Evolutionary conservation across 2,329 filamentous ascomycete species (phyloP), one percentile per base, ranked within the genome.

Genomic region (Arachnopeziza araneosa): DNA sequence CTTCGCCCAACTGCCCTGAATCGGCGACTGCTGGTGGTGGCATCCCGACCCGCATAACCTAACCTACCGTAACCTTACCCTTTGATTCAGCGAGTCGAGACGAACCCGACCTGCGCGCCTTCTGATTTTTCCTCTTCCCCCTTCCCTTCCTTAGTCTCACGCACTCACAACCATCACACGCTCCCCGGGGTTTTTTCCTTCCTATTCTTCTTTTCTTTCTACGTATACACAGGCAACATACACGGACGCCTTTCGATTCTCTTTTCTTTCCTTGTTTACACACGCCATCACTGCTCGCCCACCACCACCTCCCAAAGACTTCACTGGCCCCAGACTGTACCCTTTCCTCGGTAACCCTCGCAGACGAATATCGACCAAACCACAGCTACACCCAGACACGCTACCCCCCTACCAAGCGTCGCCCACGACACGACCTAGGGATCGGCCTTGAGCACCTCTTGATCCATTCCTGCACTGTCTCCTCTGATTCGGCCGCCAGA

Each of bases 171-270:
- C 53, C 53, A 61, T 55, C 57, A 57, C 55, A 55, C 44, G 54
- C 51, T 26, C 56, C 24, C 55, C 36, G 6, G n/a, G n/a, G 36
- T 44, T 44, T 19, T 44, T 54, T 51, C 53, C 54, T 23, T 56
- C 51, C 55, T 49, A 48, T 55, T 56, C 50, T 55, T 59, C 55
- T 50, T 61, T 58, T 55, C 48, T 57, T 61, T 66, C 54, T 62
- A 62, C 59, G 60, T 61, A 66, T 62, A 65, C 58, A 56, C 62
- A 64, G 62, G 62, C 62, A 64, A 54, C 62, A 64, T 54, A 66
- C 50, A 66, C 63, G 64, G 60, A 66, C 61, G 66, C 66, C 66
- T 67, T 67, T 68, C 57, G 22, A 59, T 66, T 64, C 36, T 44
- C 36, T 44, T 44, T 44, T 12, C 36, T 44, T 30, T 44, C 36